Percentiles rank a stretch among this genome's conserved stretches.
Evolutionary conservation across 331 rosid genomes (phyloP).

Genomic region (Ulmus americana): DNA sequence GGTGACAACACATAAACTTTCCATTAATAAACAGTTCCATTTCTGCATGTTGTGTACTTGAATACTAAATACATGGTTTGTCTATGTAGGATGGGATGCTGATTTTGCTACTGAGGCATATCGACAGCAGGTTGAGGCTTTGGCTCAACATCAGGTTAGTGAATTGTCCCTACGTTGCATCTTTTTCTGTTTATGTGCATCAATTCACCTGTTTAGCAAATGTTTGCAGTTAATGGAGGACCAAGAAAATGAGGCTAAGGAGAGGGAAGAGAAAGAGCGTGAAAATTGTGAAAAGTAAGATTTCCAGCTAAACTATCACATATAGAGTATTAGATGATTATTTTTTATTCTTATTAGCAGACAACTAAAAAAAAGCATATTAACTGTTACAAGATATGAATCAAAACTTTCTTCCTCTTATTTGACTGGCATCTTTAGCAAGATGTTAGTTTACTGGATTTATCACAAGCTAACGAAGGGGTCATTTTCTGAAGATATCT

Average conservation of each 20-base stretch:
- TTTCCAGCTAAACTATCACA: conserved; percentile 20
- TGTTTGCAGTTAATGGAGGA: conserved; percentile 81
- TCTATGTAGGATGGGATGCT: conserved; percentile 83
- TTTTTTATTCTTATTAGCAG: neutral
- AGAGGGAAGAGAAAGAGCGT: conserved; percentile 70
- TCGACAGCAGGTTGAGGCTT: conserved; percentile 92
- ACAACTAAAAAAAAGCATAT: neutral
- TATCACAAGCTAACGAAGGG: neutral
- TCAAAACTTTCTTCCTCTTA: neutral
- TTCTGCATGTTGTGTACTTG: conserved; percentile 15
- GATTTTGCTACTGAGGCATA: conserved; percentile 96
- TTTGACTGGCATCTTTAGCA: neutral
- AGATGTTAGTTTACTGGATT: neutral
- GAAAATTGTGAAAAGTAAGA: conserved; percentile 66
- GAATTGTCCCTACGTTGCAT: conserved; percentile 17
- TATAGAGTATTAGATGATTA: neutral
- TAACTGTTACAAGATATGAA: neutral
- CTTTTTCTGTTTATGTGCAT: conserved; percentile 3
- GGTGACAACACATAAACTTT: conserved; percentile 13
- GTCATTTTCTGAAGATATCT: neutral
- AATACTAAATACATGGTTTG: conserved; percentile 21
- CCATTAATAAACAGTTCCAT: conserved; percentile 4
- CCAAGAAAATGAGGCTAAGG: conserved; percentile 74
- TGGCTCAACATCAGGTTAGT: conserved; percentile 87
- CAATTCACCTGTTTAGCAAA: conserved; percentile 3